Base-by-base conservation (phyloP, 2,329 filamentous ascomycete species). In the Neoarthrinium moseri region DNA sequence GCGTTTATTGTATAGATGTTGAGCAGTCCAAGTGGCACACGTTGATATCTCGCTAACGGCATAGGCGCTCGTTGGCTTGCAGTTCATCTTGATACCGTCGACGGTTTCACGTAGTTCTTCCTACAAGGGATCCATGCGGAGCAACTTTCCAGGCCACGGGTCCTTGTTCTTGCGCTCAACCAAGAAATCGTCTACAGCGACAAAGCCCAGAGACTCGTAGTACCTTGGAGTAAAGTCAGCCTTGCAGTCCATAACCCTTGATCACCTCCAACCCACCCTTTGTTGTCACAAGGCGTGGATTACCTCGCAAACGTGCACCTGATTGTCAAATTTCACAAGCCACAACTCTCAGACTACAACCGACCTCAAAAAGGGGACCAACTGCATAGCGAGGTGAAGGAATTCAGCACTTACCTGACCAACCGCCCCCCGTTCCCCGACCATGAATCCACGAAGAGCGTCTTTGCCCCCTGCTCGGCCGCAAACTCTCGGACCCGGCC, bases 391-490 rank as follows among this genome's bases (percentile, higher is more conserved):
- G n/a, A n/a, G n/a, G n/a, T n/a, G n/a, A n/a, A n/a, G n/a, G n/a
- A n/a, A n/a, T n/a, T n/a, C n/a, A n/a, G n/a, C n/a, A 37, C 35
- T 37, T 20, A 37, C 35, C 35, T 11, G 18, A 37, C 35, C 35
- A 37, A 22, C 35, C 18, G 13, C n/a, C 35, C 35, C 6, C 6
- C 35, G n/a, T 37, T 37, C 35, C 35, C 35, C 6, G 17, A 20
- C 35, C 35, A 37, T 12, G 17, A 13, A 21, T 37, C 35, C 15
- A 37, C 17, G 18, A 37, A 37, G 6, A 37, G 12, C 13, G 35
- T 37, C 15, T 20, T 54, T 8, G 48, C 53, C 5, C 53, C 53
- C 36, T 48, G 45, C 20, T 51, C 46, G 6, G 52, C 40, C 17
- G 43, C 50, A 29, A 54, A 42, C 26, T 54, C 46, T 49, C 27